Base-by-base conservation (phyloP, 768 basidiomycete genomes). In the Cytidiella melzeri region DNA sequence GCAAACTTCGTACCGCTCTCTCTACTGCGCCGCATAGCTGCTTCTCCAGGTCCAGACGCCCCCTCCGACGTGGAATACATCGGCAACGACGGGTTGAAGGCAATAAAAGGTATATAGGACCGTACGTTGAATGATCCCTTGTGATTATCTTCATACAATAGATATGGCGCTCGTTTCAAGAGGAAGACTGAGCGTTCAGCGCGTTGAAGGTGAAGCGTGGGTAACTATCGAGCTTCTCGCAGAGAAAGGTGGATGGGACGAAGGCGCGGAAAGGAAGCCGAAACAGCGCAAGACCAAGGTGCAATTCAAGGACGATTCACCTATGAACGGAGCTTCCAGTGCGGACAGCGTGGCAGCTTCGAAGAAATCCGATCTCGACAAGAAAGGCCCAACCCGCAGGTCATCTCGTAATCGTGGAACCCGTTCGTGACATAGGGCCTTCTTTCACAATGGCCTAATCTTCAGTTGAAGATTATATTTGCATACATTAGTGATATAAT, bases 141-240 rank as follows among this genome's bases (percentile, higher is more conserved):
- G 18, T 6, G 42, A 25, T 24, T 20, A 10, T 48, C 13, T 28
- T 36, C 38, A 55, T 38, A 28, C 64, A 20, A 45, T 62, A 84
- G 86, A 61, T 7, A 94, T 93, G 90, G 76, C 83, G 43, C 70
- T 97, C 19, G 75, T 95, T 12, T 84, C 74, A 11, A 76, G 87
- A 15, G 91, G 92, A 3, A 71, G 93, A 46, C 73, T 96, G 38
- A 94, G 91, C 61, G 92, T 97, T 1, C 93, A 97, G 65, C 76
- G 81, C 4, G 91, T 92, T 0, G 69, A 74, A 20, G 69, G 76
- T 50, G 69, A 64, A 7, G 83, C 89, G 3, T 95, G 83, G 77
- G 68, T 74, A 24, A 74, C 77, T 1, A 74, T 93, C 9, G 59
- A 69, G 15, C 53, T 64, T 45, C 63, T 97, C 44, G 84, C 89